These are phyloP conservation scores for Russula compacta DNA, from an alignment of 768 basidiomycete species.

Conservation along the genomic window DNA sequence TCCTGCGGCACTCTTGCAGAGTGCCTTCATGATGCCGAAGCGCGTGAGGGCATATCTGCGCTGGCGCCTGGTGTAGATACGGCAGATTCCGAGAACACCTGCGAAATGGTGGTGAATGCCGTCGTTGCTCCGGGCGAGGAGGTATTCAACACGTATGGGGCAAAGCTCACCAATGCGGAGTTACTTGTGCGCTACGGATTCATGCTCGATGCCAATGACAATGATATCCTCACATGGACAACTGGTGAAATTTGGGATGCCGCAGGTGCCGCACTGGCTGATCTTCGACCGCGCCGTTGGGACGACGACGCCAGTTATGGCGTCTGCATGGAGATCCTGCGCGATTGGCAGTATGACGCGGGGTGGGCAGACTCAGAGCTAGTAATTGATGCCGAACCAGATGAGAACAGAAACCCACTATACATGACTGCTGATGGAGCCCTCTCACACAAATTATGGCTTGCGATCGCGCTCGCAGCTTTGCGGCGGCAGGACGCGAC, in stretches of 20 bases:
- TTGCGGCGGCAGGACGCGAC: neutral
- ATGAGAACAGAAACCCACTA: constrained; percentile 2
- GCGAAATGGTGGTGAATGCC: constrained; percentile 59
- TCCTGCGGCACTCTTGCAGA: constrained; percentile 59
- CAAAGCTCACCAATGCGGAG: constrained; percentile 51
- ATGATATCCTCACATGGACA: constrained; percentile 40
- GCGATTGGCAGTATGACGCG: constrained; percentile 12
- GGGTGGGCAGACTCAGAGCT: constrained; percentile 16
- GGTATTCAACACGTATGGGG: constrained; percentile 75
- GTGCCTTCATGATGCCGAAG: constrained; percentile 56
- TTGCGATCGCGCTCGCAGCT: constrained; percentile 10
- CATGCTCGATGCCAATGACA: constrained; percentile 60
- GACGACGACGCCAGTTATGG: neutral
- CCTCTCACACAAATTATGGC: constrained; percentile 17
- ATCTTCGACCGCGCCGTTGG: constrained; percentile 1
- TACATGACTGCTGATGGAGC: constrained; percentile 18
- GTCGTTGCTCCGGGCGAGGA: constrained; percentile 43
- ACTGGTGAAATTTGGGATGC: constrained; percentile 20
- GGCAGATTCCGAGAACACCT: constrained; percentile 23
- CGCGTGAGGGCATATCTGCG: neutral
- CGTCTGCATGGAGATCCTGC: constrained; percentile 15
- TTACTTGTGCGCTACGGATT: constrained; percentile 69
- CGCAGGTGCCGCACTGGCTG: constrained; percentile 14
- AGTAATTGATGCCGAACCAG: constrained; percentile 9
- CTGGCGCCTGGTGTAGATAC: neutral